These are phyloP conservation scores for Lumnitzera racemosa DNA, from an alignment of 345 rosid genomes.

Conservation along the genomic window DNA sequence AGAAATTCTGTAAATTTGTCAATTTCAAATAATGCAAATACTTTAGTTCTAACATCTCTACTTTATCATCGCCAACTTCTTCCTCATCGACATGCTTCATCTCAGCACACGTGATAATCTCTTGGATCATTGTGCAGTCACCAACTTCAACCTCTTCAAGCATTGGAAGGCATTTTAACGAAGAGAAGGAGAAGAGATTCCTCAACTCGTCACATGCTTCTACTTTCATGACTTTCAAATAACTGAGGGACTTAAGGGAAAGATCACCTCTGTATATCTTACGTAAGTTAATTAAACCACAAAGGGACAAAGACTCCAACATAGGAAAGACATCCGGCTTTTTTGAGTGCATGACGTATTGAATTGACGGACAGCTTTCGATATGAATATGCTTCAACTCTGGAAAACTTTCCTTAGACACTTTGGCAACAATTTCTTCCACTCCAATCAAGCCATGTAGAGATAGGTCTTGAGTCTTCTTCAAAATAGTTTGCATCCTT, in stretches of 20 bases:
- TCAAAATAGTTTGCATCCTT: not conserved
- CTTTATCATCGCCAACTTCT: too few species aligned
- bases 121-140: conserved; percentile 12
- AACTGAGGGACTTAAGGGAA: not conserved
- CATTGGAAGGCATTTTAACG: conserved; percentile 2
- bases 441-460: not conserved
- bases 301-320: conserved; percentile 17
- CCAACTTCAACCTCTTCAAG: conserved; percentile 13
- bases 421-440: not conserved
- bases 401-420: conserved; percentile 5
- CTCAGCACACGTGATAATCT: conserved; percentile 3
- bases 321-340: not conserved
- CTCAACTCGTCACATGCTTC: conserved; percentile 10
- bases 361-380: not conserved
- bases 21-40: too few species aligned
- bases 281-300: conserved; percentile 12
- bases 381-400: conserved; percentile 12
- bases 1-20: too few species aligned
- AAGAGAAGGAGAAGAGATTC: conserved; percentile 15
- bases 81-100: too few species aligned
- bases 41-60: too few species aligned
- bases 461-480: not conserved
- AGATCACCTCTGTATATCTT: conserved; percentile 11
- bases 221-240: conserved; percentile 7
- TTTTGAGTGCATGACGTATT: not conserved